phyloP scores from a whole-genome alignment of 345 rosid genomes.

The Iberis pinnata region DNA sequence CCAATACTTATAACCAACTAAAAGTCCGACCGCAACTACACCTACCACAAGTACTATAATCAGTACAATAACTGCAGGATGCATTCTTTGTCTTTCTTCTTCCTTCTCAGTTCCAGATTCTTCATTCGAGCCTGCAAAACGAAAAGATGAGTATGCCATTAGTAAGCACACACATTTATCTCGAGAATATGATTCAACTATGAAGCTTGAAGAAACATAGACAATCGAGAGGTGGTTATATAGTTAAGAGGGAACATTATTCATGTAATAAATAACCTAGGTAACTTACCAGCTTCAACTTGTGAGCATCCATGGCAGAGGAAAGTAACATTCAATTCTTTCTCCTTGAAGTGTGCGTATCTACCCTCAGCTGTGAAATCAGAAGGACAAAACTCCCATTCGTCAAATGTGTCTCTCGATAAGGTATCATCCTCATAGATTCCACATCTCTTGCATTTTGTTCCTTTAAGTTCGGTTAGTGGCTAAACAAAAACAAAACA shows the following conservation, averaged over 20 bases:
- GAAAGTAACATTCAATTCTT: conserved; percentile 64
- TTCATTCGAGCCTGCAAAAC: conserved; percentile 33
- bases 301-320: conserved; percentile 49
- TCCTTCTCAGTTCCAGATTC: conserved; percentile 18
- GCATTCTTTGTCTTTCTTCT: conserved; percentile 29
- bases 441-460: conserved; percentile 94
- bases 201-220: not conserved
- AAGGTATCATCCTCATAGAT: conserved; percentile 61
- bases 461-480: conserved; percentile 43
- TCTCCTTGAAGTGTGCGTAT: conserved; percentile 37
- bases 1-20: conserved; percentile 51
- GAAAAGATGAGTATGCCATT: not conserved
- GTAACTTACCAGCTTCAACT: conserved; percentile 38
- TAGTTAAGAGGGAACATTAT: not conserved
- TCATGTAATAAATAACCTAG: not conserved
- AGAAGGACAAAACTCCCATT: conserved; percentile 89
- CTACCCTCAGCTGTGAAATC: conserved; percentile 58
- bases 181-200: not conserved
- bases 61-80: conserved; percentile 39
- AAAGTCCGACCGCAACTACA: conserved; percentile 31
- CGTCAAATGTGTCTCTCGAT: conserved; percentile 53
- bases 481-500: conserved; percentile 42
- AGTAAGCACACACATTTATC: not conserved
- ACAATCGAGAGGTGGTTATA: not conserved
- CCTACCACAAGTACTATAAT: conserved; percentile 35